Evolutionary conservation across 225 moss, liverwort and hornwort genomes (phyloP).

Genomic region (Ulota crispa): DNA sequence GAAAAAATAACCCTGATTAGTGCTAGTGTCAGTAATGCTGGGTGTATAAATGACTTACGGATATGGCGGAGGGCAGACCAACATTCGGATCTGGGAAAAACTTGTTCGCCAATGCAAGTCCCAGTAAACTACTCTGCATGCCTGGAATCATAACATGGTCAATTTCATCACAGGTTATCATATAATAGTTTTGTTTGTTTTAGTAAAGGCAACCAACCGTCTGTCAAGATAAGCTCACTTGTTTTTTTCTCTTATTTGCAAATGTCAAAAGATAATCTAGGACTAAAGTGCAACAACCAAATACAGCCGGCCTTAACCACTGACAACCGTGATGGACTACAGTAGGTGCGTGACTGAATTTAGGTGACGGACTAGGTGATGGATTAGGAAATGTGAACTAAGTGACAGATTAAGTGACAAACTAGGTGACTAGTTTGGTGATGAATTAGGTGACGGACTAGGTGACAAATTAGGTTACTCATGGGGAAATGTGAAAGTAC

Average conservation of each 20-base stretch:
- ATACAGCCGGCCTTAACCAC: neutral
- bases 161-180: neutral
- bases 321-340: neutral
- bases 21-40: neutral
- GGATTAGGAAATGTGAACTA: no score
- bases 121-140: conserved; percentile 91
- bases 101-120: conserved; percentile 77
- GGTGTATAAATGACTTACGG: conserved; percentile 46
- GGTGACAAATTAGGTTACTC: no score
- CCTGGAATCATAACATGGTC: conserved; percentile 47
- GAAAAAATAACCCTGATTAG: no score
- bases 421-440: no score
- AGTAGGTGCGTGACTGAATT: no score
- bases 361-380: no score
- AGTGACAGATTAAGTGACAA: no score
- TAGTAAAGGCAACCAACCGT: neutral
- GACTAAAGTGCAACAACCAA: neutral
- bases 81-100: conserved; percentile 86
- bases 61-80: conserved; percentile 79
- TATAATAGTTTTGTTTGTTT: no score
- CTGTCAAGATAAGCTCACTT: neutral
- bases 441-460: no score
- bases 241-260: neutral
- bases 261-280: neutral
- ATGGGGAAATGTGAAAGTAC: no score